A percentile compares a stretch with the other conserved stretches of the same genome.
These are phyloP conservation scores for Calonectria honghensis DNA, from an alignment of 2,329 filamentous ascomycete species.

Conservation along the genomic window DNA sequence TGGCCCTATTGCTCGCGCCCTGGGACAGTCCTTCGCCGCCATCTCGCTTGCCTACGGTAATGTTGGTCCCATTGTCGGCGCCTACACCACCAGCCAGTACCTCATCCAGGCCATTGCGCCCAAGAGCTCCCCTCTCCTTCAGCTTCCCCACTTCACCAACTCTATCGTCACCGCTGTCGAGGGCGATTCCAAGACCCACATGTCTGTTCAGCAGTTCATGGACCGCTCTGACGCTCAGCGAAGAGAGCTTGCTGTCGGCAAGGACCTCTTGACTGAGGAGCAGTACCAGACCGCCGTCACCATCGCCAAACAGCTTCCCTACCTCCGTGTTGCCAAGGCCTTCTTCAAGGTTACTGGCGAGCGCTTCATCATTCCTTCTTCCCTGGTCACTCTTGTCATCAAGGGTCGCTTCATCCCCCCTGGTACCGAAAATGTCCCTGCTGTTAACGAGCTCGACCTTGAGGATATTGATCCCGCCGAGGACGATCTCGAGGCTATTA, in stretches of 20 bases:
- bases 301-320: conserved; percentile 89
- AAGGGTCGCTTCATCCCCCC: conserved; percentile 96
- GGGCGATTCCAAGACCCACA: conserved; percentile 83
- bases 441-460: conserved; percentile 85
- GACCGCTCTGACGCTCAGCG: conserved; percentile 84
- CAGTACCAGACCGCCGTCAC: conserved; percentile 85
- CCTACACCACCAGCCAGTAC: conserved; percentile 88
- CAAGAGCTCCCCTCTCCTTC: conserved; percentile 88
- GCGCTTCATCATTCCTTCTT: conserved; percentile 92
- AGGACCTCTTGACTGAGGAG: conserved; percentile 81
- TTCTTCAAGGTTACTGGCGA: conserved; percentile 99
- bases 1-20: conserved; percentile 87
- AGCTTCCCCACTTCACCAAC: conserved; percentile 90
- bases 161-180: conserved; percentile 80
- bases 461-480: conserved; percentile 95
- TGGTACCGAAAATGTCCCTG: conserved; percentile 83
- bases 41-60: conserved; percentile 92
- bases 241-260: conserved; percentile 81
- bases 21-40: conserved; percentile 90
- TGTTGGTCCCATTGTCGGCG: conserved; percentile 86
- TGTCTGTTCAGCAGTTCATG: conserved; percentile 93
- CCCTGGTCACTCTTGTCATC: conserved; percentile 93
- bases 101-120: conserved; percentile 93
- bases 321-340: conserved; percentile 89
- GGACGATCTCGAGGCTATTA: conserved; percentile 90